Conservation (phyloP, 371 early-diverging fungal species). For the Actinomortierella ambigua region DNA sequence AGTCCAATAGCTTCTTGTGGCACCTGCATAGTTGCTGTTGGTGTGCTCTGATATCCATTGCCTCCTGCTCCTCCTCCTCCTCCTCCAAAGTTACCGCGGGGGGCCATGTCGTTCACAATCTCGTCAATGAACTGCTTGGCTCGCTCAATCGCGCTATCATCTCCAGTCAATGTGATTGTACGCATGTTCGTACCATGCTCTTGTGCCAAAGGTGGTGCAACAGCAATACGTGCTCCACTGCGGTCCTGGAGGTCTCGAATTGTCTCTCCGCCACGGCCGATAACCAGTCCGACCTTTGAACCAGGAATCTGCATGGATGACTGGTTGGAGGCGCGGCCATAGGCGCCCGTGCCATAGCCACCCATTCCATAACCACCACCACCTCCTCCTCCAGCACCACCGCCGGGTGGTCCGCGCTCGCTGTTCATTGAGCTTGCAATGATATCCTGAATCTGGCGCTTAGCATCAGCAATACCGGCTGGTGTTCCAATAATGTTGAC, state of each 20-base stretch:
- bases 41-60: slow-evolving; percentile 27
- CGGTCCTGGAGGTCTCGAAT: slow-evolving; percentile 83
- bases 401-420: slow-evolving; percentile 68
- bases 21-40: slow-evolving; percentile 62
- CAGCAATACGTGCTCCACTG: slow-evolving; percentile 82
- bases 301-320: slow-evolving; percentile 64
- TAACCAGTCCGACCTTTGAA: slow-evolving; percentile 84
- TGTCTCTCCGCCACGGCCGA: slow-evolving; percentile 91
- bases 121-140: slow-evolving; percentile 83
- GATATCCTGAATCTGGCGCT: slow-evolving; percentile 46
- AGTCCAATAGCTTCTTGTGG: slow-evolving; percentile 79
- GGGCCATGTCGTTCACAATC: slow-evolving; percentile 61
- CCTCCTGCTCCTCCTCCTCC: slow-evolving; percentile 16
- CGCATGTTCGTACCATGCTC: slow-evolving; percentile 62
- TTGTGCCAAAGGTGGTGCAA: slow-evolving; percentile 69
- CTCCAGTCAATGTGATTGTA: slow-evolving; percentile 73
- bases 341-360: slow-evolving; percentile 49
- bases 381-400: slow-evolving; percentile 65
- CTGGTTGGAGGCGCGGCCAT: slow-evolving; percentile 44
- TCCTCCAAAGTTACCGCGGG: slow-evolving; percentile 15
- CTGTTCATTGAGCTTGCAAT: slow-evolving; percentile 46
- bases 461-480: slow-evolving; percentile 39
- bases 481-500: slow-evolving; percentile 43
- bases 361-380: slow-evolving; percentile 67
- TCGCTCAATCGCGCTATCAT: slow-evolving; percentile 68